Evolutionary conservation across 2,329 filamentous ascomycete species (phyloP), one percentile per base, ranked within the genome.

Genomic region (Epichloe uncinata): DNA sequence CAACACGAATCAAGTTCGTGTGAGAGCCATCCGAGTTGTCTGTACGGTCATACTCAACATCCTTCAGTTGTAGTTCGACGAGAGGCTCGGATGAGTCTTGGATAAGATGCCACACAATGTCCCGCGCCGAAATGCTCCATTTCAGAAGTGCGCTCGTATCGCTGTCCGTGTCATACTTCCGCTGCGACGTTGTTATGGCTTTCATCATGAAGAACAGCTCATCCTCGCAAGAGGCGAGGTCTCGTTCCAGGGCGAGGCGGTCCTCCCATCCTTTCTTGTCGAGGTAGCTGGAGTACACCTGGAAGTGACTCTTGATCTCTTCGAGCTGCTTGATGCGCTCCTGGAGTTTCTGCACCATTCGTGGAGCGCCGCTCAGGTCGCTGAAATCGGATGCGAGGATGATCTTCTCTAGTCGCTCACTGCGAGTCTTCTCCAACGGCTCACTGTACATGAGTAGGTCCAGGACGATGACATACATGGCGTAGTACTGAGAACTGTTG

Each of bases 181-280:
- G 78, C 66, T 98, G 93, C 5, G 91, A 94, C 3, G 89, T 94
- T 1, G 93, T 98, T 63, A 98, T 98, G 38, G 93, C 94, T 61
- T 98, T 97, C 93, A 98, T 97, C 73, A 98, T 86, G 70, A 98
- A 98, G 74, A 98, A 99, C 8, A 99, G 70, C 66, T 99, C 94
- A 60, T 98, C 93, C 64, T 97, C 93, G 60, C 88, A 96, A 18
- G 81, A 81, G 9, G 87, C 80, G 47, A 98, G 72, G 62, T 98
- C 93, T 47, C 86, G 84, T 62, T 98, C 93, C 42, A 99, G 76
- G n/a, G 83, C 71, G 52, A 96, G 74, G 35, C 89, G 81, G 62
- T 97, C 91, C 61, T 93, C 82, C 90, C 91, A 97, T 13, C 90
- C 90, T 61, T 86, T 81, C 60, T 83, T 82, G 65, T 97, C 91